Percentiles rank a stretch among this genome's conserved stretches.
phyloP scores from a whole-genome alignment of 495 filamentous ascomycete genomes.

The Parachaetomium inaequale region DNA sequence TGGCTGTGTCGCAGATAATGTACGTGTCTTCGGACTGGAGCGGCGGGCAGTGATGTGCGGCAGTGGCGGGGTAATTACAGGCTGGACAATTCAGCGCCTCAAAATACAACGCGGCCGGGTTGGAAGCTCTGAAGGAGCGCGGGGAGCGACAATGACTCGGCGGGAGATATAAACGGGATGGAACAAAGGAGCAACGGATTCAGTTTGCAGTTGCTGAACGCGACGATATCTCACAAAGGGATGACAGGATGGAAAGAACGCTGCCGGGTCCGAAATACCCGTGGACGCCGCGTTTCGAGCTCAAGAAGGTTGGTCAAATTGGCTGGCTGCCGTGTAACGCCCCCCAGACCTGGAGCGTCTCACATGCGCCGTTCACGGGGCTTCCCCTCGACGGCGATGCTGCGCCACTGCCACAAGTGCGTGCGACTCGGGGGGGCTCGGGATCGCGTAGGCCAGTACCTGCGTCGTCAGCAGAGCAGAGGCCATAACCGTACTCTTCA shows the following conservation, averaged over 20 bases:
- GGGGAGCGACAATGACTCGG: no score
- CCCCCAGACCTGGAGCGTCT: not conserved
- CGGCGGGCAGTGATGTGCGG: not conserved
- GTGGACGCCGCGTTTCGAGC: not conserved
- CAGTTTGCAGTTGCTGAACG: no score
- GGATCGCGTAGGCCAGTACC: no score
- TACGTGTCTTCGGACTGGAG: not conserved
- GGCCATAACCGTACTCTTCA: no score
- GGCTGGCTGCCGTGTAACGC: not conserved
- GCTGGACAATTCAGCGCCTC: not conserved
- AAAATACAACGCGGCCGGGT: not conserved
- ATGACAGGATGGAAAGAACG: no score
- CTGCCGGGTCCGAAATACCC: not conserved
- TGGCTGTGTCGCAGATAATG: constrained; percentile 3
- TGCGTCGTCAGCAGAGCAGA: no score
- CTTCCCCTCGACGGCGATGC: not conserved
- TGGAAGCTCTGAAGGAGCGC: no score
- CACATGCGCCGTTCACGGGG: not conserved
- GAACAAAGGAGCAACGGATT: not conserved
- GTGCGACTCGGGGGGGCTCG: not conserved
- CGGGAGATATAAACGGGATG: not conserved
- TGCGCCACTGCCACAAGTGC: not conserved
- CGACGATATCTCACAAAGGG: not conserved
- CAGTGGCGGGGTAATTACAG: not conserved
- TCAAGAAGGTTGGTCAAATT: not conserved